Evolutionary conservation across 257 asterid species (phyloP), one percentile per base, ranked within the genome.

Genomic region (Lavandula angustifolia): DNA sequence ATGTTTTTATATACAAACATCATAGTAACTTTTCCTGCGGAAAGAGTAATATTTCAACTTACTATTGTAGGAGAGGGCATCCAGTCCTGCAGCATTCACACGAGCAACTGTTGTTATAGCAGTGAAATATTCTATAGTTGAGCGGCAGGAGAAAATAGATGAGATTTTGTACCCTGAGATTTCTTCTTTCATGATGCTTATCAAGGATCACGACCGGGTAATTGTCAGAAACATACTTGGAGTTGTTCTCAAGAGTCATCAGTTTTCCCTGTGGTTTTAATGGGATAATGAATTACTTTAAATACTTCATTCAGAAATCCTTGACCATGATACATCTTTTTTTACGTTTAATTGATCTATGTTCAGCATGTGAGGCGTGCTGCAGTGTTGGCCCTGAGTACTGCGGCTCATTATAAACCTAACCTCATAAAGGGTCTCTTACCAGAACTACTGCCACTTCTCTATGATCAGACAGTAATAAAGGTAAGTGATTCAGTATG

Each of bases 331-430:
- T 48, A 35, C 37, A 43, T 47, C 35, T 32, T 67, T 56, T 69
- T 59, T 67, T 58, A 48, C 48, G 44, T 47, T 70, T 65, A 69
- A 54, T 68, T 71, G 72, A 34, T 77, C 37, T 47, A 68, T 75
- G 72, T 76, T 74, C 96, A 94, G 99, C 97, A 90, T 69, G 99
- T 90, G 71, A 86, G 99, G 78, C 99, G 99, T 56, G 98, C 99
- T 7, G 95, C 99, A 70, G 99, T 94, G 53, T 70, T 94, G 84
- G 99, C 97, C 73, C 82, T 87, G 88, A 94, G 87, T 71, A 94
- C 97, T 14, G 98, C 99, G 16, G 99, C 99, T 74, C 99, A 94
- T 80, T 86, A 94, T 76, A 94, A 94, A 81, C 99, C 99, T 62
- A 94, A 70, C 82, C 81, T 94, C 74, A 76, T 94, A 72, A 94